These are phyloP conservation scores for barrel medic (Medicago truncatula) DNA, from an alignment of 306 rosid genomes.

Conservation along the genomic window DNA sequence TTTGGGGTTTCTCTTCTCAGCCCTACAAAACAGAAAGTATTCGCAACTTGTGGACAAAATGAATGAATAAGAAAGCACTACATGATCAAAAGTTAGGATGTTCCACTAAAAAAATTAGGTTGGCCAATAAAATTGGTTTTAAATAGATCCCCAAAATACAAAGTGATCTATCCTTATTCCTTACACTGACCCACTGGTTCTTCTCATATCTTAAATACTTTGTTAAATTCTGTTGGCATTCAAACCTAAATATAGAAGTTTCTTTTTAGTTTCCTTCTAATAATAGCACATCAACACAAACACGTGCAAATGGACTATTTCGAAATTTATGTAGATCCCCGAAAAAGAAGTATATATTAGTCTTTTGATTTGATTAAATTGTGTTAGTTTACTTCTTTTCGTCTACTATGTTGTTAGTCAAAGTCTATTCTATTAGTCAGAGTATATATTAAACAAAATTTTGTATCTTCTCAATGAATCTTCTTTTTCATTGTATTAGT, in stretches of 20 bases:
- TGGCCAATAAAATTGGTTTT: constrained; percentile 2
- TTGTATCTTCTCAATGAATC: too few relatives aligned
- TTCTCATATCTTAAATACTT: background rate
- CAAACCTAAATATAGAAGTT: constrained; percentile 16
- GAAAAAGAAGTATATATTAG: too few relatives aligned
- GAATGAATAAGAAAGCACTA: constrained; percentile 49
- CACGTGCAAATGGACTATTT: too few relatives aligned
- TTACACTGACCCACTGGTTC: background rate
- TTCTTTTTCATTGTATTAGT: too few relatives aligned
- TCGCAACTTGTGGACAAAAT: constrained; percentile 44
- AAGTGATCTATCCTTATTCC: background rate
- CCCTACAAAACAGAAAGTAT: constrained; percentile 19
- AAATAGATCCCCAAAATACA: constrained; percentile 5
- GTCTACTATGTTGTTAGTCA: too few relatives aligned
- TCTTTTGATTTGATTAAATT: too few relatives aligned
- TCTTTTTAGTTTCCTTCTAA: constrained; percentile 24
- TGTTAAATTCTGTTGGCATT: constrained; percentile 22
- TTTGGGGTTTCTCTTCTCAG: background rate
- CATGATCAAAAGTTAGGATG: constrained; percentile 5
- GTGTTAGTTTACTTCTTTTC: too few relatives aligned
- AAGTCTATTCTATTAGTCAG: too few relatives aligned
- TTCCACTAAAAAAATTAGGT: constrained; percentile 37
- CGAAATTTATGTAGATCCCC: too few relatives aligned
- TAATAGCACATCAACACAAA: background rate
- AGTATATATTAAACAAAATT: too few relatives aligned